phyloP scores from a whole-genome alignment of 345 rosid genomes.

The Psidium guajava region DNA sequence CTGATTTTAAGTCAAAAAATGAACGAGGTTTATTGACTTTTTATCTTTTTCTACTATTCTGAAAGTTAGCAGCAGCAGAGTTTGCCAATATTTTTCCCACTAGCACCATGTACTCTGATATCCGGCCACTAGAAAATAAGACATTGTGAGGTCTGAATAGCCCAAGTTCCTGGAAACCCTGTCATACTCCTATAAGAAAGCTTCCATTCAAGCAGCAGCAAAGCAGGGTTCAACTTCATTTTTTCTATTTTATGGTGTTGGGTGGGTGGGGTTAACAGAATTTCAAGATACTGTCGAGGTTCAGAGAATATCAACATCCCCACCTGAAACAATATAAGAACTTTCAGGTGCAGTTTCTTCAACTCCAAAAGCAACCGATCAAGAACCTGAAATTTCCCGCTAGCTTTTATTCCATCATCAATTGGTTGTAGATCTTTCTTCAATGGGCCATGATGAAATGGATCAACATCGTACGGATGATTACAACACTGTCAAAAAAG shows the following conservation, averaged over 20 bases:
- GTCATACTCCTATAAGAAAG: neutral
- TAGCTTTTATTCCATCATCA: constrained; percentile 72
- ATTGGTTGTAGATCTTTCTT: constrained; percentile 16
- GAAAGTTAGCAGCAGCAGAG: neutral
- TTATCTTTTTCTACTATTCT: neutral
- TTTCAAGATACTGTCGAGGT: neutral
- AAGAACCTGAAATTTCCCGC: constrained; percentile 79
- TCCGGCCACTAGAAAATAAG: neutral
- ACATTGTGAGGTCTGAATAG: neutral
- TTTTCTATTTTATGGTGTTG: neutral
- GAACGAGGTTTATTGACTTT: neutral
- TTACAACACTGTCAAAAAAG: constrained; percentile 71
- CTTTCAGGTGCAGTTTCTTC: constrained; percentile 42
- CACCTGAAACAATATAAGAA: constrained; percentile 85
- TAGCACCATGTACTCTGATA: neutral
- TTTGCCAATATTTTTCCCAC: neutral
- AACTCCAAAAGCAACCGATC: constrained; percentile 59
- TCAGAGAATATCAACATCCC: neutral
- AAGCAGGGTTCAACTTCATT: neutral
- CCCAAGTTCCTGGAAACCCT: neutral
- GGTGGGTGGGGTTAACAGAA: neutral
- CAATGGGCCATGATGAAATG: constrained; percentile 24
- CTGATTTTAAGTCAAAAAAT: neutral
- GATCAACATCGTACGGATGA: constrained; percentile 69
- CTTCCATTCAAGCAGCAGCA: neutral